These are phyloP conservation scores for Skeletonema tropicum DNA, from an alignment of 108 stramenopile genomes.

Conservation along the genomic window DNA sequence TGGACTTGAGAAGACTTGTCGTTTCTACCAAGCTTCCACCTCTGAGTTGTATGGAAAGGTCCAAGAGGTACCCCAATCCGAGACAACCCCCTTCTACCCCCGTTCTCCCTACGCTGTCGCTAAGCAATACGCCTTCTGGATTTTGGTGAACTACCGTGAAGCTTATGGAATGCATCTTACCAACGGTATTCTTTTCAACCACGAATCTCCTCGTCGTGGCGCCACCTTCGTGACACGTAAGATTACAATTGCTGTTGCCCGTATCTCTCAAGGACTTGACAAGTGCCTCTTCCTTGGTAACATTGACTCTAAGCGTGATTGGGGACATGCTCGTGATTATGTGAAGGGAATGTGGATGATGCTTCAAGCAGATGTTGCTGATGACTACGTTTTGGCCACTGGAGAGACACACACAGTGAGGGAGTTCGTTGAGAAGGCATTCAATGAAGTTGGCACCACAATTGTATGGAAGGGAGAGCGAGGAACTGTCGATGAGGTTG, in stretches of 20 bases:
- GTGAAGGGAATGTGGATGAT: slow-evolving; percentile 99
- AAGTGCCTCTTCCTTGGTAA: slow-evolving; percentile 96
- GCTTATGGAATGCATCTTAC: slow-evolving; percentile 98
- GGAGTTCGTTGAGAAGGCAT: slow-evolving; percentile 97
- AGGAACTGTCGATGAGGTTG: slow-evolving; percentile 93
- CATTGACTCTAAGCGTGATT: slow-evolving; percentile 98
- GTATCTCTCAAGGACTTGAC: slow-evolving; percentile 85
- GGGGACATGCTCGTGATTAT: slow-evolving; percentile 99
- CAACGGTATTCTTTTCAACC: slow-evolving; percentile 99
- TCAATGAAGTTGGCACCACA: slow-evolving; percentile 78
- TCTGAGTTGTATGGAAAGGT: slow-evolving; percentile 99
- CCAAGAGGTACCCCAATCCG: slow-evolving; percentile 96
- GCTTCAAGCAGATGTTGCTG: slow-evolving; percentile 94
- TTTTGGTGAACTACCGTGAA: slow-evolving; percentile 98
- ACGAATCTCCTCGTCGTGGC: slow-evolving; percentile 98
- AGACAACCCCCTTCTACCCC: slow-evolving; percentile 99
- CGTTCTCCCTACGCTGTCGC: slow-evolving; percentile 99
- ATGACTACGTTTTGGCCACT: slow-evolving; percentile 98
- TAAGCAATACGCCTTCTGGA: slow-evolving; percentile 99
- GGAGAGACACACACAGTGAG: slow-evolving; percentile 97
- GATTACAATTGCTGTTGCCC: slow-evolving; percentile 94
- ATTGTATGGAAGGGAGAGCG: slow-evolving; percentile 91
- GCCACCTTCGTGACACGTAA: slow-evolving; percentile 99
- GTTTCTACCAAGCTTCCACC: slow-evolving; percentile 98
- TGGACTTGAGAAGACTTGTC: slow-evolving; percentile 81